Percentiles rank a stretch among this genome's conserved stretches.
phyloP scores from a whole-genome alignment of 352 stramenopile species.

The Globisporangium irregulare region DNA sequence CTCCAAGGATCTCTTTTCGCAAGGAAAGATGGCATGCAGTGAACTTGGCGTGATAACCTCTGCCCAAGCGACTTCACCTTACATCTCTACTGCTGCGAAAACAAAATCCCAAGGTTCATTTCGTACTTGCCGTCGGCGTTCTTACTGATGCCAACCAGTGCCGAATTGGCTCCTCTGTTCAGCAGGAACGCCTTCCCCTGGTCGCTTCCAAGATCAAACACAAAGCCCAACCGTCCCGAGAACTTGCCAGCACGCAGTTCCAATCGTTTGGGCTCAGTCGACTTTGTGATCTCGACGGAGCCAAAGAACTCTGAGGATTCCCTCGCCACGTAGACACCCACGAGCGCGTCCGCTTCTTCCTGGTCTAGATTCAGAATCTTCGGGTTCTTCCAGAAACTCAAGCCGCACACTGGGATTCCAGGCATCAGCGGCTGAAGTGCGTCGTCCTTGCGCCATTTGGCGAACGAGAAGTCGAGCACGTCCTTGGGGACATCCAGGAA shows the following conservation, averaged over 20 bases:
- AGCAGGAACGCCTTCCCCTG: slow-evolving; percentile 5
- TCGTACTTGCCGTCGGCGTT: neutral
- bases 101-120: neutral
- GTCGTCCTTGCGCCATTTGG: slow-evolving; percentile 35
- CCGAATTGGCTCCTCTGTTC: neutral
- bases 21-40: too few species aligned
- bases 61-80: too few species aligned
- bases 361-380: slow-evolving; percentile 23
- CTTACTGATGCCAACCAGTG: neutral
- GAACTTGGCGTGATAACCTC: too few species aligned
- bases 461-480: slow-evolving; percentile 48
- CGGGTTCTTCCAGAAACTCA: slow-evolving; percentile 44
- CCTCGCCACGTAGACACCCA: slow-evolving; percentile 41
- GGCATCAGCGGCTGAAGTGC: slow-evolving; percentile 28
- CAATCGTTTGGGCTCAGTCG: neutral
- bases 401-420: slow-evolving; percentile 35
- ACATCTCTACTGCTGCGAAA: slow-evolving; percentile 4
- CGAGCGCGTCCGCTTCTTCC: slow-evolving; percentile 26
- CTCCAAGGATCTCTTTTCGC: too few species aligned
- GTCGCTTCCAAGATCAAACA: neutral
- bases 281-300: slow-evolving; percentile 24
- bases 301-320: slow-evolving; percentile 38
- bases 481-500: slow-evolving; percentile 60
- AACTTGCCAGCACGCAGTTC: neutral
- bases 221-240: neutral